phyloP scores from a whole-genome alignment of 1,284 basidiomycete species.

The Trametes hirsuta region DNA sequence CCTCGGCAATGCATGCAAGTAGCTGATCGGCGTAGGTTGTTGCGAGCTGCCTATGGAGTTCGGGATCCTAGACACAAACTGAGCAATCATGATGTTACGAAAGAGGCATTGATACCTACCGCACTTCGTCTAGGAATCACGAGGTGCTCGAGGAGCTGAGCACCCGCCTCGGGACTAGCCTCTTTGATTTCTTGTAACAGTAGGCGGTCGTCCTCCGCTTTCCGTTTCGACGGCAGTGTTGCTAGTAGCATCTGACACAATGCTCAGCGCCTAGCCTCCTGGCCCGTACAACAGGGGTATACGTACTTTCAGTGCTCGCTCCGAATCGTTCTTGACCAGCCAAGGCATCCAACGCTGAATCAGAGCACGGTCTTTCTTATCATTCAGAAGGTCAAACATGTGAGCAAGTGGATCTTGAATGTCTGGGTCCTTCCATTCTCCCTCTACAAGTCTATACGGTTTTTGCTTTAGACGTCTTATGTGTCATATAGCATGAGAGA shows the following conservation, averaged over 20 bases:
- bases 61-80: slow-evolving; percentile 46
- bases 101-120: slow-evolving; percentile 40
- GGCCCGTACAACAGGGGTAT: too few relatives aligned
- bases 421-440: slow-evolving; percentile 64
- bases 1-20: slow-evolving; percentile 49
- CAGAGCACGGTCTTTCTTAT: slow-evolving; percentile 61
- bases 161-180: slow-evolving; percentile 60
- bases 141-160: slow-evolving; percentile 79
- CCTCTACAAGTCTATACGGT: slow-evolving; percentile 66
- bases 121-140: slow-evolving; percentile 71
- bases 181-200: slow-evolving; percentile 59
- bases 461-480: neutral
- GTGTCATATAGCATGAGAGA: neutral
- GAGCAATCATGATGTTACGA: neutral
- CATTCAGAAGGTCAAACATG: slow-evolving; percentile 67
- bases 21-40: slow-evolving; percentile 58
- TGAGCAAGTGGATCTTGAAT: slow-evolving; percentile 71
- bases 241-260: slow-evolving; percentile 57
- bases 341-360: slow-evolving; percentile 81
- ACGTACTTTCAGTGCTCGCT: slow-evolving; percentile 71
- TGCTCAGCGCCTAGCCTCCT: neutral
- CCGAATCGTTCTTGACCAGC: slow-evolving; percentile 72
- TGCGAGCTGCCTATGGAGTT: slow-evolving; percentile 65
- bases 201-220: slow-evolving; percentile 58
- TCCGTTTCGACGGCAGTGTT: slow-evolving; percentile 51